Conservation (phyloP, 768 basidiomycete genomes). For the Asterophora parasitica region DNA sequence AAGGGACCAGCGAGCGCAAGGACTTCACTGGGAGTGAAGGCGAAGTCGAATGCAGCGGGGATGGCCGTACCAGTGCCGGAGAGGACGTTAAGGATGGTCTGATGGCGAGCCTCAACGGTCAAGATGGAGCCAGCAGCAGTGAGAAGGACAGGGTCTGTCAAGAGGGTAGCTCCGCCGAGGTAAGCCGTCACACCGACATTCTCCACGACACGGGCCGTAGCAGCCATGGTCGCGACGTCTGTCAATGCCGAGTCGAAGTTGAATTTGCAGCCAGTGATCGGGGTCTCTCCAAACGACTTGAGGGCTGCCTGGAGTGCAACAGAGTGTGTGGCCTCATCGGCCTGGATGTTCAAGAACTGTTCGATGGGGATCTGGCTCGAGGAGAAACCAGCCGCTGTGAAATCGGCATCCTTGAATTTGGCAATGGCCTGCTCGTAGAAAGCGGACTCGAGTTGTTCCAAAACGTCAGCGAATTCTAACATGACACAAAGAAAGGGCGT, state of each 20-base stretch:
- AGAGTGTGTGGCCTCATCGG: slow-evolving; percentile 61
- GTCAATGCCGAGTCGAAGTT: slow-evolving; percentile 59
- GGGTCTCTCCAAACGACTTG: slow-evolving; percentile 45
- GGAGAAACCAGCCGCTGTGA: slow-evolving; percentile 59
- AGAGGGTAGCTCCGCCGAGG: slow-evolving; percentile 63
- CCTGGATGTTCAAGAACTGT: slow-evolving; percentile 54
- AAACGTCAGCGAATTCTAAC: slow-evolving; percentile 68
- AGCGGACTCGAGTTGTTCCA: slow-evolving; percentile 66
- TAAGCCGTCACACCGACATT: slow-evolving; percentile 73
- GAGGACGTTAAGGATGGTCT: slow-evolving; percentile 70
- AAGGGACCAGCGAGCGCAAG: slow-evolving; percentile 65
- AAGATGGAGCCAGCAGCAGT: slow-evolving; percentile 68
- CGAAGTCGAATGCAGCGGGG: slow-evolving; percentile 68
- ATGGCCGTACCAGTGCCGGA: slow-evolving; percentile 52
- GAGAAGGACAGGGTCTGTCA: slow-evolving; percentile 56
- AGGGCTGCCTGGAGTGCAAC: slow-evolving; percentile 50
- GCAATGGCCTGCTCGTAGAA: slow-evolving; percentile 66
- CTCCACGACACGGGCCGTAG: slow-evolving; percentile 71
- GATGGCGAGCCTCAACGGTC: slow-evolving; percentile 81
- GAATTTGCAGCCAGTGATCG: slow-evolving; percentile 60
- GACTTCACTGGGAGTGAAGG: slow-evolving; percentile 64
- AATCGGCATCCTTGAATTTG: slow-evolving; percentile 63
- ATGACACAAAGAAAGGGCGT: background rate
- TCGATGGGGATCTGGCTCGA: slow-evolving; percentile 51
- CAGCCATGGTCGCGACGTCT: slow-evolving; percentile 66